Conservation (phyloP, 306 rosid genomes). For the Ammopiptanthus mongolicus region DNA sequence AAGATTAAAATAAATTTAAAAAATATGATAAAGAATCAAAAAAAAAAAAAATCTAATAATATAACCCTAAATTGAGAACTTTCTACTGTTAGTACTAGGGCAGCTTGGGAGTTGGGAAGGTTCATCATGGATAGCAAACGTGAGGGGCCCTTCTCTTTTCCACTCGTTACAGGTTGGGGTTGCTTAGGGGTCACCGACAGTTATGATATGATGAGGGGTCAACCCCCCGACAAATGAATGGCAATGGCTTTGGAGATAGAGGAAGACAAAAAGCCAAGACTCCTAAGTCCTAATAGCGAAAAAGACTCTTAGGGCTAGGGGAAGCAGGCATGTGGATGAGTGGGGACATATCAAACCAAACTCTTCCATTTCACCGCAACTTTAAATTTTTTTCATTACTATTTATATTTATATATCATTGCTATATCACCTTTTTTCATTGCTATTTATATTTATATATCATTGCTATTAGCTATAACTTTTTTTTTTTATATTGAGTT, state of each 20-base stretch:
- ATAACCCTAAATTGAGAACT: too few species aligned
- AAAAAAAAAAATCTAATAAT: too few species aligned
- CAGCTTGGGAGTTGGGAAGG: background rate
- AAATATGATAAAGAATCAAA: too few species aligned
- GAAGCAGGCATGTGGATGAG: slow-evolving; percentile 78
- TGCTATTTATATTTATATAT: too few species aligned
- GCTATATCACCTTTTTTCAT: too few species aligned
- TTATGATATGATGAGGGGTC: slow-evolving; percentile 33
- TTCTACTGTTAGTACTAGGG: background rate
- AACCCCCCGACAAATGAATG: slow-evolving; percentile 28
- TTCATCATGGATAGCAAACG: background rate
- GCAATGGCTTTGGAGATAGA: slow-evolving; percentile 14
- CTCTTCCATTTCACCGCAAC: slow-evolving; percentile 10
- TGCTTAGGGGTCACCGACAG: slow-evolving; percentile 42
- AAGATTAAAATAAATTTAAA: too few species aligned
- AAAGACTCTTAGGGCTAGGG: slow-evolving; percentile 63
- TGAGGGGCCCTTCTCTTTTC: background rate
- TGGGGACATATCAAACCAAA: slow-evolving; percentile 47
- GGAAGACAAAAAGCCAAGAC: background rate
- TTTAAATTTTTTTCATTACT: background rate
- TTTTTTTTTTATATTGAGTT: too few species aligned
- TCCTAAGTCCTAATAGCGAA: slow-evolving; percentile 4
- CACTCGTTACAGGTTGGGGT: slow-evolving; percentile 43
- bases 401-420: background rate
- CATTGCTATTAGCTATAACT: too few species aligned